Evolutionary conservation across 345 rosid species (phyloP), one percentile per base, ranked within the genome.

Genomic region (Acer campestre): DNA sequence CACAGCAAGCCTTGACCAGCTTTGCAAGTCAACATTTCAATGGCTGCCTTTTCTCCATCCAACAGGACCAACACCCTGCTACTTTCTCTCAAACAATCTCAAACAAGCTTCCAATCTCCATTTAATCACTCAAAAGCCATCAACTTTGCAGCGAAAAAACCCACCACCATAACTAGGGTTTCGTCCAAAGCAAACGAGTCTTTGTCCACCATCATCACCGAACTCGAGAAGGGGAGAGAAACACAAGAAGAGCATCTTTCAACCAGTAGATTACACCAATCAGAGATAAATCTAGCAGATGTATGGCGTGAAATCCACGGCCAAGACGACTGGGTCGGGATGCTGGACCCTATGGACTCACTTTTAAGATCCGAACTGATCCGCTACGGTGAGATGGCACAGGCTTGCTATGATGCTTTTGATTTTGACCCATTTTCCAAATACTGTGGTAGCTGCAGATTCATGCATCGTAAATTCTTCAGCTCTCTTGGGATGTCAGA

Each of bases 321-420:
- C 27, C 70, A 88, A 76, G 91, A 90, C 20, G 97, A 90, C 48
- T 90, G 98, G 98, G 84, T 75, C 1, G 95, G 92, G 67, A 38
- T 93, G 80, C 84, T 92, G 20, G 97, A 94, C 44, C 97, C 97
- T 0, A 83, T 93, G 83, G 95, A 94, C 59, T 94, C 95, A 17
- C 82, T 91, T 40, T 69, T 94, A 1, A 87, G 97, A 48, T 84
- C 97, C 6, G 98, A 94, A 68, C 84, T 94, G 7, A 89, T 94
- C 70, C 92, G 95, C 2, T 94, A 93, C 77, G 98, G 98, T 10
- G 98, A 94, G 86, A 87, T 93, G 94, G 93, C 97, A 0, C 94
- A 91, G 20, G 91, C 97, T 7, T 89, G 94, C 75, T 93, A 93
- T 77, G 97, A 94, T 62, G 97, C 90, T 31, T 93, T 93, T 76